These are phyloP conservation scores for Pyrenophora teres DNA, from an alignment of 2,329 filamentous ascomycete genomes.

Conservation along the genomic window DNA sequence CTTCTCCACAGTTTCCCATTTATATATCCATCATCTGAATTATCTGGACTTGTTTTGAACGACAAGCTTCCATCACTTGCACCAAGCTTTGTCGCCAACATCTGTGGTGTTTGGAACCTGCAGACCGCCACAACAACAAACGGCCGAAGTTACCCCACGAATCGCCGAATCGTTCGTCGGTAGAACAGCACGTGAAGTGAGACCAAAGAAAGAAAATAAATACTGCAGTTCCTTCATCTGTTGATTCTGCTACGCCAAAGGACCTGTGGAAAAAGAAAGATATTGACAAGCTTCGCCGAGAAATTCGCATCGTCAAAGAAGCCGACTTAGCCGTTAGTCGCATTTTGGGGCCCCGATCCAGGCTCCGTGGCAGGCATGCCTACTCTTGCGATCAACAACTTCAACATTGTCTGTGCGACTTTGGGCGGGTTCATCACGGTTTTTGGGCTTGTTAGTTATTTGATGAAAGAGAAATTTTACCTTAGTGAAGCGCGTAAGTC, in stretches of 20 bases:
- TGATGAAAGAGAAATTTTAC: slow-evolving; percentile 88
- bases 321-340: slow-evolving; percentile 4
- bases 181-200: neutral
- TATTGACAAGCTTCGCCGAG: slow-evolving; percentile 10
- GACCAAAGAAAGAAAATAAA: neutral
- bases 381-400: slow-evolving; percentile 69
- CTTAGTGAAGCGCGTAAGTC: slow-evolving; percentile 83
- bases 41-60: neutral
- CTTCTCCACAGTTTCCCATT: neutral
- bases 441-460: slow-evolving; percentile 88
- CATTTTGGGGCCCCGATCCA: neutral
- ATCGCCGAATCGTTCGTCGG: neutral
- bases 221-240: neutral
- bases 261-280: neutral
- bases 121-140: neutral
- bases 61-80: neutral
- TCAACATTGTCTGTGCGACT: slow-evolving; percentile 81
- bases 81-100: neutral
- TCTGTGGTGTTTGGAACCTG: neutral
- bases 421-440: slow-evolving; percentile 85
- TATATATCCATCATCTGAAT: neutral
- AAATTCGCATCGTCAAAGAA: slow-evolving; percentile 3
- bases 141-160: neutral
- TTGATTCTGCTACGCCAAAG: neutral
- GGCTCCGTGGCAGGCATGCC: slow-evolving; percentile 54